Evolutionary conservation across 129 eudicot species (phyloP).

Genomic region (Chrysanthemum lavandulifolium): DNA sequence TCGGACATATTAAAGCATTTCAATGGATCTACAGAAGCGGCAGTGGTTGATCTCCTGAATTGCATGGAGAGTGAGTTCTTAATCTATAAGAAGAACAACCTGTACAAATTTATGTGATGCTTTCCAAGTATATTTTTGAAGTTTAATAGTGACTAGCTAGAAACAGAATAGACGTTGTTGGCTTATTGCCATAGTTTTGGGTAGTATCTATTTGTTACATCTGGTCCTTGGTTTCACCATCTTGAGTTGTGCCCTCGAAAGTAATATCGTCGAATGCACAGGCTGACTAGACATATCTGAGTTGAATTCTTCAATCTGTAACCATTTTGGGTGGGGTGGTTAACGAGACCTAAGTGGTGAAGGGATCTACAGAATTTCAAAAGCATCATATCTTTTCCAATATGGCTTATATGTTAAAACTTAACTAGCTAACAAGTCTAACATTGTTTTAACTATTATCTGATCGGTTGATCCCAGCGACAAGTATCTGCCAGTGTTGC

Average conservation of each 20-base stretch:
- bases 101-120: slow-evolving; percentile 54
- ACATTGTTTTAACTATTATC: no score
- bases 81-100: slow-evolving; percentile 60
- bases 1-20: slow-evolving; percentile 59
- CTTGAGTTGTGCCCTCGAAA: background rate
- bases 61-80: slow-evolving; percentile 68
- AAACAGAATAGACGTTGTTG: background rate
- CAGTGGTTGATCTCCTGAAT: slow-evolving; percentile 43
- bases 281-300: no score
- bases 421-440: no score
- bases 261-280: background rate
- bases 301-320: no score
- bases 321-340: no score
- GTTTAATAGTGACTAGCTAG: background rate
- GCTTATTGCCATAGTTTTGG: background rate
- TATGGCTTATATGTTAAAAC: no score
- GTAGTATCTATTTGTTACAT: slow-evolving; percentile 4
- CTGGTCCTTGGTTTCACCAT: background rate
- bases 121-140: background rate
- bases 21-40: slow-evolving; percentile 49
- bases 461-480: no score
- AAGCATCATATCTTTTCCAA: no score
- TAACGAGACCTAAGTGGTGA: no score
- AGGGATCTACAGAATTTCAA: no score
- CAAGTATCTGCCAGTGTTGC: no score